Percentiles rank a stretch among this genome's conserved stretches.
phyloP scores from a whole-genome alignment of 805 yeast species.

The Yarrowia deformans region DNA sequence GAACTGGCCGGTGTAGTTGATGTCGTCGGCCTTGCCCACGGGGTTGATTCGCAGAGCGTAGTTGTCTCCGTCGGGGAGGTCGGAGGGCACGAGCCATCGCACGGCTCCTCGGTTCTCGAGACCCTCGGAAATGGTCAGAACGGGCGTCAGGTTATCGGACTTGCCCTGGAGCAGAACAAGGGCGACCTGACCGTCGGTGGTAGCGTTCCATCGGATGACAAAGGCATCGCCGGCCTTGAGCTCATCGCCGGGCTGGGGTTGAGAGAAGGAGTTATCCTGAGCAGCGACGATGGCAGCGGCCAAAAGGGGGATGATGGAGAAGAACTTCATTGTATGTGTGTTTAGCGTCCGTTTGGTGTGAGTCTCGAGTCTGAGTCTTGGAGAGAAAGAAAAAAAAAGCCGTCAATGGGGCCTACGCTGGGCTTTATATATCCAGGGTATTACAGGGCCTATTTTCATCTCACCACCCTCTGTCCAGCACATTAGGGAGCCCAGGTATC shows the following conservation, averaged over 20 bases:
- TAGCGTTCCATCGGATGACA: conserved; percentile 49
- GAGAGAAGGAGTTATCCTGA: conserved; percentile 48
- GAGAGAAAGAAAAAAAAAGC: too few species aligned
- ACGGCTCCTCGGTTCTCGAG: conserved; percentile 52
- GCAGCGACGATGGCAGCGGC: conserved; percentile 42
- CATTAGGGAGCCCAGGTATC: neutral
- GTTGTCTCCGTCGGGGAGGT: conserved; percentile 46
- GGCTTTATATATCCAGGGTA: neutral
- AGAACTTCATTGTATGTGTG: conserved; percentile 28
- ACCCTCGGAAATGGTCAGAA: conserved; percentile 49
- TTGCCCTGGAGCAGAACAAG: conserved; percentile 50
- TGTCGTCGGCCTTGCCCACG: conserved; percentile 46
- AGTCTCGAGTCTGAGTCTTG: neutral
- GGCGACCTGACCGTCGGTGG: conserved; percentile 49
- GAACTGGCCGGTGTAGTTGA: conserved; percentile 52
- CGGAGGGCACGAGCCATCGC: conserved; percentile 51
- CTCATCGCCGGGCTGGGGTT: conserved; percentile 47
- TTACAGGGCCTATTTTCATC: neutral
- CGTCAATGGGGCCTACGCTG: neutral
- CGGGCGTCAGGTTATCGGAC: conserved; percentile 48
- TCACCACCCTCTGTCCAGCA: neutral
- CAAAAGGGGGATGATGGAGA: conserved; percentile 18
- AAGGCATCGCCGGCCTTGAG: conserved; percentile 48
- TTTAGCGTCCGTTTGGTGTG: neutral
- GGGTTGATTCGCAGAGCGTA: conserved; percentile 50